Percentiles rank a stretch among this genome's conserved stretches.
Evolutionary conservation across 257 asterid genomes (phyloP).

Genomic region (Striga asiatica): DNA sequence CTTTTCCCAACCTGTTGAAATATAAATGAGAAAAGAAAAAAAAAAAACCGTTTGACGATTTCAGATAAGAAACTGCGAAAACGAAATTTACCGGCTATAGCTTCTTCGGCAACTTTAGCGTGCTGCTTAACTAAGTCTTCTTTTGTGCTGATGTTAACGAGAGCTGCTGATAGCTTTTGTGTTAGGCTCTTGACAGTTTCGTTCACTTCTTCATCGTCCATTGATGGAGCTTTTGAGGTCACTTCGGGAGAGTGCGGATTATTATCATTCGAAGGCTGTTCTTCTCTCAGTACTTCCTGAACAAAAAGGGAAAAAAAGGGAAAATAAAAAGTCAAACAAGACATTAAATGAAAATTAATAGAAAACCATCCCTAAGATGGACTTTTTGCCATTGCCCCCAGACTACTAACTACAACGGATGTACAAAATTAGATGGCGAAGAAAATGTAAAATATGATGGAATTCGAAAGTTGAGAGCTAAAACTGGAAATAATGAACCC

Average conservation of each 20-base stretch:
- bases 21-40: background rate
- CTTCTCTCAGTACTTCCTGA: slow-evolving; percentile 45
- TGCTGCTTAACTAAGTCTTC: slow-evolving; percentile 83
- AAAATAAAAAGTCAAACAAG: background rate
- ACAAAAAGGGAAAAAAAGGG: background rate
- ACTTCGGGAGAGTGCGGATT: slow-evolving; percentile 37
- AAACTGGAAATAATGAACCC: background rate
- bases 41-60: no score
- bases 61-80: no score
- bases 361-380: no score
- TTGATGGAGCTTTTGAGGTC: slow-evolving; percentile 25
- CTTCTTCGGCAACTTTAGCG: slow-evolving; percentile 82
- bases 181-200: slow-evolving; percentile 39
- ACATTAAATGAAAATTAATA: background rate
- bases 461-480: background rate
- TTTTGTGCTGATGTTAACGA: slow-evolving; percentile 61
- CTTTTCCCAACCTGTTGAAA: slow-evolving; percentile 64
- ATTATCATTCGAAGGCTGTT: slow-evolving; percentile 27
- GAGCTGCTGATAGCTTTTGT: slow-evolving; percentile 66
- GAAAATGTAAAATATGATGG: background rate
- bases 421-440: no score
- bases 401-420: no score
- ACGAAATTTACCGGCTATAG: slow-evolving; percentile 64
- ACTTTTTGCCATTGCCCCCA: no score
- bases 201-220: slow-evolving; percentile 33